These are phyloP conservation scores for Dothiorella sarmentorum DNA, from an alignment of 2,329 filamentous ascomycete genomes.

Conservation along the genomic window DNA sequence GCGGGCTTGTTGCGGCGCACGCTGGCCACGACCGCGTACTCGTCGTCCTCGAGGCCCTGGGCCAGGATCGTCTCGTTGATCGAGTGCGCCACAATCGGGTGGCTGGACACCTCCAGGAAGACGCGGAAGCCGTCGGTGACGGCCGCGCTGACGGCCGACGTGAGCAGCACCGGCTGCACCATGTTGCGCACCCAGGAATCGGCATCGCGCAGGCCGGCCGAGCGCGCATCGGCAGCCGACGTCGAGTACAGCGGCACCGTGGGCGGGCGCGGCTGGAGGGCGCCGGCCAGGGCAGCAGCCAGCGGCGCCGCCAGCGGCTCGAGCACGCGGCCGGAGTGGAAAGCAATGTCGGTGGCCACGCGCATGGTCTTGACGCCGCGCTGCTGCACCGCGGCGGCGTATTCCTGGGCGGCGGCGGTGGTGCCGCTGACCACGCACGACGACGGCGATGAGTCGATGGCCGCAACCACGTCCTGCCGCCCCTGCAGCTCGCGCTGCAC, in stretches of 20 bases:
- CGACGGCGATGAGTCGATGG: slow-evolving; percentile 37
- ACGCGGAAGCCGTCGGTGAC: slow-evolving; percentile 37
- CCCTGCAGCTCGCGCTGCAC: slow-evolving; percentile 26
- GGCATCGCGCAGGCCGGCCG: slow-evolving; percentile 25
- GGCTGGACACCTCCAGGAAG: slow-evolving; percentile 43
- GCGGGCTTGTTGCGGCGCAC: slow-evolving; percentile 30
- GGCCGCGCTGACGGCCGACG: slow-evolving; percentile 34
- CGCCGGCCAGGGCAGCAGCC: slow-evolving; percentile 22
- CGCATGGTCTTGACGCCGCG: slow-evolving; percentile 31
- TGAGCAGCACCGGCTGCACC: slow-evolving; percentile 38
- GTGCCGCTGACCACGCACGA: slow-evolving; percentile 37
- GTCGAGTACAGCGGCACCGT: slow-evolving; percentile 37
- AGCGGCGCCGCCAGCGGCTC: slow-evolving; percentile 30
- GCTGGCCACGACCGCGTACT: slow-evolving; percentile 31
- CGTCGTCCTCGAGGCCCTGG: slow-evolving; percentile 26
- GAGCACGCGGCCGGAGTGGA: slow-evolving; percentile 39
- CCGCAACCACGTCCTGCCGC: slow-evolving; percentile 28
- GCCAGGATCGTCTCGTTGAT: slow-evolving; percentile 40
- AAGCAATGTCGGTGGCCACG: slow-evolving; percentile 42
- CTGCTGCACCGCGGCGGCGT: slow-evolving; percentile 20
- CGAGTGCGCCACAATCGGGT: slow-evolving; percentile 43
- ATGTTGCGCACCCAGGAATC: slow-evolving; percentile 42
- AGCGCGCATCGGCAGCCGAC: slow-evolving; percentile 27
- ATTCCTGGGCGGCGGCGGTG: slow-evolving; percentile 24
- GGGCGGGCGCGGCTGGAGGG: slow-evolving; percentile 23